These are phyloP conservation scores for Aspergillus hortae DNA, from an alignment of 2,329 filamentous ascomycete genomes.

Conservation along the genomic window DNA sequence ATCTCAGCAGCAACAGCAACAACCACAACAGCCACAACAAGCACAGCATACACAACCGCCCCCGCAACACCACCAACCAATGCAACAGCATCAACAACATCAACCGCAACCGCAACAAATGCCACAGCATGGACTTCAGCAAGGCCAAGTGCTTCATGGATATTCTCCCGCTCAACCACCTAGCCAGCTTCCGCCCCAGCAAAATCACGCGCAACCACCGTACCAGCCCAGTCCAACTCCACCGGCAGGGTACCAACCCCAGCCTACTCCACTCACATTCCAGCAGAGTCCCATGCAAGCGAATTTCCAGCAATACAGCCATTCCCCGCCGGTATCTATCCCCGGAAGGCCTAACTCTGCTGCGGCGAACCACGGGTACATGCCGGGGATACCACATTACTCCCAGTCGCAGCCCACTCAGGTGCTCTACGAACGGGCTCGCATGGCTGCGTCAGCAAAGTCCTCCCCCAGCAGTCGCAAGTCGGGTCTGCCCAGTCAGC, in stretches of 20 bases:
- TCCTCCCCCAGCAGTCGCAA: constrained; percentile 52
- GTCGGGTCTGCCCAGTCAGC: constrained; percentile 53
- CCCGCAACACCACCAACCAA: constrained; percentile 20
- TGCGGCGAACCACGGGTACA: constrained; percentile 41
- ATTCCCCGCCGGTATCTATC: constrained; percentile 27
- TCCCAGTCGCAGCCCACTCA: constrained; percentile 51
- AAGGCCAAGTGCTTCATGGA: constrained; percentile 32
- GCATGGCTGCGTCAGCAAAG: constrained; percentile 54
- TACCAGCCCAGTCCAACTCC: constrained; percentile 36
- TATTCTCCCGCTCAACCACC: constrained; percentile 33
- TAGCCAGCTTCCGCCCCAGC: constrained; percentile 22
- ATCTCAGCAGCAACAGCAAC: constrained; percentile 30
- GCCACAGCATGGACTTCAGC: constrained; percentile 21
- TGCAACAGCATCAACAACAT: constrained; percentile 25
- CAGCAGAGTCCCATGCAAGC: constrained; percentile 39
- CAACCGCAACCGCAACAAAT: constrained; percentile 20
- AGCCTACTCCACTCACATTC: constrained; percentile 31
- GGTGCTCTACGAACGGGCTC: constrained; percentile 56
- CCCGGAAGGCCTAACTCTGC: constrained; percentile 31
- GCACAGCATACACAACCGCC: constrained; percentile 4
- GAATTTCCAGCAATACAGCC: constrained; percentile 42
- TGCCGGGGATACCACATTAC: constrained; percentile 45
- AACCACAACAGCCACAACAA: constrained; percentile 17
- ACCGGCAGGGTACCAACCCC: constrained; percentile 31
- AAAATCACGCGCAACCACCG: constrained; percentile 10